Percentiles rank a stretch among this genome's conserved stretches.
Evolutionary conservation across 2,329 filamentous ascomycete genomes (phyloP).

Genomic region (Apiospora arundinis): DNA sequence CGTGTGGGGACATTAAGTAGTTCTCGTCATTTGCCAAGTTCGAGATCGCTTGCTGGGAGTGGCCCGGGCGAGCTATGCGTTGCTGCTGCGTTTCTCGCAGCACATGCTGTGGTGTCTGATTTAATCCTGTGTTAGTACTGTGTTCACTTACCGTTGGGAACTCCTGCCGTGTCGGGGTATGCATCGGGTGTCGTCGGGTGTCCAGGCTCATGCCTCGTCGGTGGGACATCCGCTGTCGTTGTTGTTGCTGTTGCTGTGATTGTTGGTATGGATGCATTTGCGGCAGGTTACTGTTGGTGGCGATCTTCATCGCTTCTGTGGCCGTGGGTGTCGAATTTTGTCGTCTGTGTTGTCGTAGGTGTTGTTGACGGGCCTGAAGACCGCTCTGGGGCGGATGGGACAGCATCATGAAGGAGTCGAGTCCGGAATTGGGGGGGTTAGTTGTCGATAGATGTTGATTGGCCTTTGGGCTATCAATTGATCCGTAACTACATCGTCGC

Average conservation of each 20-base stretch:
- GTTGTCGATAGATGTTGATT: conserved; percentile 56
- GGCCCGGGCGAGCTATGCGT: conserved; percentile 81
- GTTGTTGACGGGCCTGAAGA: conserved; percentile 68
- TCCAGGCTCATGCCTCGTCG: conserved; percentile 87
- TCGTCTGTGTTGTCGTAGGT: conserved; percentile 76
- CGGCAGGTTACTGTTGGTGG: conserved; percentile 60
- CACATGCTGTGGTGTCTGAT: conserved; percentile 73
- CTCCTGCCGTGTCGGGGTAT: conserved; percentile 51
- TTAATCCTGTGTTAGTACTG: conserved; percentile 63
- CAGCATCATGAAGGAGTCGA: conserved; percentile 79
- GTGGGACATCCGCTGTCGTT: conserved; percentile 58
- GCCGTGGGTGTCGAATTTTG: conserved; percentile 85
- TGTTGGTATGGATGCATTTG: conserved; percentile 56
- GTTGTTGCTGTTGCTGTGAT: conserved; percentile 29
- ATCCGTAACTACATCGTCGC: conserved; percentile 41
- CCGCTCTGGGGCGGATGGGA: conserved; percentile 71
- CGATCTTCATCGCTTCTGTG: conserved; percentile 77
- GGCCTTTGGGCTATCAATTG: conserved; percentile 43
- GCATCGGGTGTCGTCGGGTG: conserved; percentile 66
- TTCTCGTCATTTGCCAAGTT: conserved; percentile 53
- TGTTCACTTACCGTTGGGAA: conserved; percentile 58
- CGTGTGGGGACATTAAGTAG: conserved; percentile 63
- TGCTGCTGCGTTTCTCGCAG: conserved; percentile 92
- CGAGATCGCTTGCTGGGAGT: conserved; percentile 44
- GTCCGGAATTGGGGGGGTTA: conserved; percentile 63